Base-by-base conservation (phyloP, 768 basidiomycete species). In the Suillus sp. region DNA sequence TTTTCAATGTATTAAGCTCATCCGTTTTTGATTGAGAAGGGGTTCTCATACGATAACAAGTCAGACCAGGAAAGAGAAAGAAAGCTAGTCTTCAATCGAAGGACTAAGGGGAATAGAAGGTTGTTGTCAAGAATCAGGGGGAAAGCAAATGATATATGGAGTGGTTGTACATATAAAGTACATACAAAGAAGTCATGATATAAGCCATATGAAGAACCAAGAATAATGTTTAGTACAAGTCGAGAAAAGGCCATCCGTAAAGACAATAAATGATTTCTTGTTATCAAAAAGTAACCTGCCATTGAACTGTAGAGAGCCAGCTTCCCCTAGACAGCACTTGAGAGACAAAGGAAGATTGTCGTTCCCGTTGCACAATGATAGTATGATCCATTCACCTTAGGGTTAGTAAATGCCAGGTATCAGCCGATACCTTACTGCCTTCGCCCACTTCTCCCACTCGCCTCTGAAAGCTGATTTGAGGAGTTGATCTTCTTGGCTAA, bases 351-450 rank as follows among this genome's bases (percentile, higher is more conserved):
- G 16, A 6, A 16, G 38, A 5, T 14, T 16, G 16, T 6, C 6
- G 7, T 18, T 50, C 25, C 8, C 27, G 16, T 18, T 16, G 27
- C 48, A 50, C 27, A 10, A 18, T 18, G 9, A 27, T 32, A n/a
- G 20, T 13, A 32, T 32, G 20, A 10, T 34, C 18, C 20, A 34
- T 32, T 30, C 27, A 10, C 30, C 9, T n/a, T 53, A 14, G 25
- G 20, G 25, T 40, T 59, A 78, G 61, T 68, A 77, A 2, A 77
- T 45, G 14, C 71, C 66, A 4, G 79, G 78, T 27, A 79, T 59
- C 22, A 80, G 62, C 37, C 66, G 69, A 42, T 72, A 77, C 27
- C 70, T 69, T 3, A 77, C 75, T 16, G 50, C 58, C 6, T 38
- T 53, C 4, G 71, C 75, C 71, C 73, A 79, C 8, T 4, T 25